A percentile compares a stretch with the other conserved stretches of the same genome.
Conservation (phyloP, 371 early-diverging fungal species). For the Dichotomocladium elegans region DNA sequence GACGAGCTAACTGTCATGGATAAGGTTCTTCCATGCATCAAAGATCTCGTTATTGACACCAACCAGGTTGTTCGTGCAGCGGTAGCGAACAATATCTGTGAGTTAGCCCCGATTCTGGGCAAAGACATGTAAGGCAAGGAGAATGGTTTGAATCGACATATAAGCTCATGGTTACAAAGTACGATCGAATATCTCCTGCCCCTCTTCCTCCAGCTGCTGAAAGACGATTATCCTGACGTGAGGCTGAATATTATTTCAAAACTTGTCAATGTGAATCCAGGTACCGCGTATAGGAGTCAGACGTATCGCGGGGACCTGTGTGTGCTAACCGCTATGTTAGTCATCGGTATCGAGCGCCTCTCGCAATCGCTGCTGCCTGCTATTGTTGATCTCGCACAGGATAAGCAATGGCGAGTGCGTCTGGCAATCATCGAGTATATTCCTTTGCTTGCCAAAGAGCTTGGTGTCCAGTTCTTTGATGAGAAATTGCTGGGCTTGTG, state of each 20-base stretch:
- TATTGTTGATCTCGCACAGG: slow-evolving; percentile 96
- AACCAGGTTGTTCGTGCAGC: slow-evolving; percentile 96
- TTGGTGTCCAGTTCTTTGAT: slow-evolving; percentile 95
- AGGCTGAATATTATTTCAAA: slow-evolving; percentile 97
- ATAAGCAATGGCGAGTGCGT: slow-evolving; percentile 99
- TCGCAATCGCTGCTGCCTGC: slow-evolving; percentile 96
- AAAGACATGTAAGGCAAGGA: slow-evolving; percentile 81
- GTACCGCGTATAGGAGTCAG: slow-evolving; percentile 18
- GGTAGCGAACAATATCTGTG: slow-evolving; percentile 91
- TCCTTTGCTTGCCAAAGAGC: slow-evolving; percentile 91
- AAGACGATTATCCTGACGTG: slow-evolving; percentile 96
- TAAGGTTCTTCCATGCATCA: slow-evolving; percentile 86
- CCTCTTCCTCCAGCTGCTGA: slow-evolving; percentile 90
- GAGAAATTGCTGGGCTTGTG: slow-evolving; percentile 90
- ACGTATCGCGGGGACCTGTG: too few relatives aligned
- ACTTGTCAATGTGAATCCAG: slow-evolving; percentile 89
- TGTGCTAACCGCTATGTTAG: slow-evolving; percentile 25
- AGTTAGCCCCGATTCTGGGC: slow-evolving; percentile 91
- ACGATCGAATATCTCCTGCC: slow-evolving; percentile 95
- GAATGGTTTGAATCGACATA: too few relatives aligned
- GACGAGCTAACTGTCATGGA: slow-evolving; percentile 75
- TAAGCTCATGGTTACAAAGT: too few relatives aligned
- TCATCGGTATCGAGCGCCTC: slow-evolving; percentile 95
- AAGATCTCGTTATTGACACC: slow-evolving; percentile 90
- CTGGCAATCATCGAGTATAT: slow-evolving; percentile 97